A percentile compares a stretch with the other conserved stretches of the same genome.
phyloP scores from a whole-genome alignment of 352 stramenopile species.

The Phytophthora litchii region DNA sequence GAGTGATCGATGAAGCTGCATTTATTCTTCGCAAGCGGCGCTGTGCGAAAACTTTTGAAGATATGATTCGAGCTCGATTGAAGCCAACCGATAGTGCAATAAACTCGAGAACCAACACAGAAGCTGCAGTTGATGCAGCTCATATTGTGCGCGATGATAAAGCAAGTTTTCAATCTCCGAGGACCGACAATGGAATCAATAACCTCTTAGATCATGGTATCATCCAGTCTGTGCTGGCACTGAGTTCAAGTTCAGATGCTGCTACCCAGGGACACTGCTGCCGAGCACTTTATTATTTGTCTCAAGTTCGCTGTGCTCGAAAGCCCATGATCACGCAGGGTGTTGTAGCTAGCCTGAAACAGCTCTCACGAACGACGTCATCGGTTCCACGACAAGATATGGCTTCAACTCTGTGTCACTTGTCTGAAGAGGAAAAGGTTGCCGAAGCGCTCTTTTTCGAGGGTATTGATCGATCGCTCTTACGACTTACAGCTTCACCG shows the following conservation, averaged over 20 bases:
- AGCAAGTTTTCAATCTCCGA: conserved; percentile 3
- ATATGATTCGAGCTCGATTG: conserved; percentile 68
- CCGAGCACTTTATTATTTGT: conserved; percentile 72
- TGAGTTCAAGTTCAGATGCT: conserved; percentile 51
- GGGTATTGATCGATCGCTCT: conserved; percentile 67
- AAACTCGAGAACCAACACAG: conserved; percentile 5
- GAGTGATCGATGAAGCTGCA: conserved; percentile 28
- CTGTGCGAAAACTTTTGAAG: conserved; percentile 78
- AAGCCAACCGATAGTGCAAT: conserved; percentile 4
- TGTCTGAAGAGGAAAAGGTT: conserved; percentile 65
- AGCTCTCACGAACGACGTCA: conserved; percentile 43
- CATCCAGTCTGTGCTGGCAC: conserved; percentile 58
- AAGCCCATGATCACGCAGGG: conserved; percentile 63
- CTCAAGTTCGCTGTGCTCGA: conserved; percentile 40
- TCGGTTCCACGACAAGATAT: conserved; percentile 56
- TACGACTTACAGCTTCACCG: conserved; percentile 47
- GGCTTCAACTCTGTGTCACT: conserved; percentile 64
- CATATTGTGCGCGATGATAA: conserved; percentile 1
- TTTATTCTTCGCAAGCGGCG: conserved; percentile 63
- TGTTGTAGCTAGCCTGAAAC: conserved; percentile 53
- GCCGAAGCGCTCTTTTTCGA: conserved; percentile 71
- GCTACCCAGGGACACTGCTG: conserved; percentile 68
- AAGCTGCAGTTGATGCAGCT: neutral
- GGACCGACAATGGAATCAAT: conserved; percentile 28
- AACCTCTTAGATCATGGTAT: conserved; percentile 70